A percentile compares a stretch with the other conserved stretches of the same genome.
Conservation (phyloP, 768 basidiomycete genomes). For the Serendipita indica region DNA sequence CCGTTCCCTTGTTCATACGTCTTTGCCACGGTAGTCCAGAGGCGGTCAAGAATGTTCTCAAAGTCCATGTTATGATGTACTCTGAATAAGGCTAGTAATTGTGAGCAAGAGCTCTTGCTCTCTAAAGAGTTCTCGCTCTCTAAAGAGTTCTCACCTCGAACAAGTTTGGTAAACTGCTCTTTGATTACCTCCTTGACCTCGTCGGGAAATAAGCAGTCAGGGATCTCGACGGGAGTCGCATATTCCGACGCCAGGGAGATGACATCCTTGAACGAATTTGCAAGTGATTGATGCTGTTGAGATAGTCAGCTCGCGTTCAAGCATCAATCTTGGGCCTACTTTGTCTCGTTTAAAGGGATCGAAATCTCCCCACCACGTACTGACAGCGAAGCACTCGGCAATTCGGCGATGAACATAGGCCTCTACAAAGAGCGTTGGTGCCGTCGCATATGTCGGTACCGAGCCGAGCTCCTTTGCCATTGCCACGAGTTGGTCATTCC, state of each 20-base stretch:
- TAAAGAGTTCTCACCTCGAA: conserved; percentile 45
- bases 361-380: conserved; percentile 79
- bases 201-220: conserved; percentile 24
- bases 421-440: conserved; percentile 92
- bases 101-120: not conserved
- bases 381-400: conserved; percentile 84
- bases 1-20: conserved; percentile 33
- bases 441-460: conserved; percentile 79
- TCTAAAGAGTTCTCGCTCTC: not conserved
- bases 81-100: no score
- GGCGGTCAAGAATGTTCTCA: conserved; percentile 53
- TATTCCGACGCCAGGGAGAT: conserved; percentile 63
- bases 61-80: no score
- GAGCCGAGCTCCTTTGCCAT: conserved; percentile 8
- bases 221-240: conserved; percentile 62
- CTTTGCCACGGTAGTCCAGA: conserved; percentile 51
- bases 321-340: conserved; percentile 24
- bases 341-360: conserved; percentile 95
- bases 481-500: not conserved
- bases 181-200: conserved; percentile 45
- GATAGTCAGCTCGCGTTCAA: not conserved
- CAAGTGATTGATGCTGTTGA: not conserved
- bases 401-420: conserved; percentile 87
- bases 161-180: conserved; percentile 76
- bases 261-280: conserved; percentile 12